Conservation (phyloP, 495 filamentous ascomycete genomes). For the Hypomontagnella submonticulosa region DNA sequence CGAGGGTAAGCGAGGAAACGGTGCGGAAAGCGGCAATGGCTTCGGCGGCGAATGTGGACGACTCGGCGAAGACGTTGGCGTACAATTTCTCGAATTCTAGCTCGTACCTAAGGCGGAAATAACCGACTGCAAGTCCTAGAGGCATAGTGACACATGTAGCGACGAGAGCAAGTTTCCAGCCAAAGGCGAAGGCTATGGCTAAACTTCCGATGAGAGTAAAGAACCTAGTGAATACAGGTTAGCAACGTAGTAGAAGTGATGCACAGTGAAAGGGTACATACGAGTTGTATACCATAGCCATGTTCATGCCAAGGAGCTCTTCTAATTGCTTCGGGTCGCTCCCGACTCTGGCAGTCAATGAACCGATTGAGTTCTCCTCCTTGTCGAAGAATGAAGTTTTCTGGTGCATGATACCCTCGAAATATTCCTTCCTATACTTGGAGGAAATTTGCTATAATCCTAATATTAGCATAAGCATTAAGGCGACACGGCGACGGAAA, state of each 20-base stretch:
- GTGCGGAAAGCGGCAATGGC: constrained; percentile 68
- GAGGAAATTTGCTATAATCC: constrained; percentile 51
- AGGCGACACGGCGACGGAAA: not conserved
- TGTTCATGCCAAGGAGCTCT: constrained; percentile 68
- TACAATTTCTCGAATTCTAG: constrained; percentile 67
- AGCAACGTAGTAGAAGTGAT: not conserved
- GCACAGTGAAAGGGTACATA: constrained; percentile 4
- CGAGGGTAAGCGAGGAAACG: constrained; percentile 66
- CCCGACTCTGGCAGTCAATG: constrained; percentile 68
- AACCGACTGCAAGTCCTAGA: constrained; percentile 60
- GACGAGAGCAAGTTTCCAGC: constrained; percentile 68
- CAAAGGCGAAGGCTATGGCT: constrained; percentile 64
- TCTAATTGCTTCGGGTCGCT: constrained; percentile 70
- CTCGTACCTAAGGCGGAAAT: constrained; percentile 64
- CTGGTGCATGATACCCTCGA: constrained; percentile 66
- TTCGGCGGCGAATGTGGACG: constrained; percentile 70
- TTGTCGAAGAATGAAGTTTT: constrained; percentile 73
- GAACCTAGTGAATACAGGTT: constrained; percentile 36
- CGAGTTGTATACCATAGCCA: constrained; percentile 63
- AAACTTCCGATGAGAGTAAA: constrained; percentile 61
- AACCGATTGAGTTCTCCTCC: constrained; percentile 69
- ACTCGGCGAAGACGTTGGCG: constrained; percentile 66
- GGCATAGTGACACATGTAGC: constrained; percentile 62
- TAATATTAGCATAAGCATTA: constrained; percentile 39
- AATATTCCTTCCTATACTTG: constrained; percentile 67